Percentiles rank a stretch among this genome's conserved stretches.
phyloP scores from a whole-genome alignment of 2,329 filamentous ascomycete genomes.

The Periconia sp. region DNA sequence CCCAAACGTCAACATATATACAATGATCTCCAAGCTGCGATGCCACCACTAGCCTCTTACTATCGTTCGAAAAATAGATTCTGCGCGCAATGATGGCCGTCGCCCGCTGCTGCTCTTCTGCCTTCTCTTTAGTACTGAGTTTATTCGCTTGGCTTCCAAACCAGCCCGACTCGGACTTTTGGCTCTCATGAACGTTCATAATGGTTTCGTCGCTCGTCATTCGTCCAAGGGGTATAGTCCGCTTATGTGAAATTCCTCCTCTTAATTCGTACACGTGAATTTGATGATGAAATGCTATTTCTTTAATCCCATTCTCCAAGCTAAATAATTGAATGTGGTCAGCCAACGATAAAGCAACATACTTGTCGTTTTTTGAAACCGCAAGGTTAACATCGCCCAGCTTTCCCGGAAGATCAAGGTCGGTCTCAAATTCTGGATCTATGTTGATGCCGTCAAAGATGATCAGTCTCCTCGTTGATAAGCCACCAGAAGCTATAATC shows the following conservation, averaged over 20 bases:
- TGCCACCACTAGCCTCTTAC: slow-evolving; percentile 38
- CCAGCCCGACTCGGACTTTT: slow-evolving; percentile 25
- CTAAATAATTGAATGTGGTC: slow-evolving; percentile 28
- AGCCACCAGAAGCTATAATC: slow-evolving; percentile 30
- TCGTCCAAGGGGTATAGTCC: slow-evolving; percentile 25
- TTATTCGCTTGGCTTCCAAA: slow-evolving; percentile 20
- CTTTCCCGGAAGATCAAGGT: slow-evolving; percentile 19
- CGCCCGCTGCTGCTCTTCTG: slow-evolving; percentile 38
- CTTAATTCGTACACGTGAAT: slow-evolving; percentile 31
- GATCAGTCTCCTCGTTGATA: slow-evolving; percentile 25
- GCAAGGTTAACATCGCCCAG: slow-evolving; percentile 21
- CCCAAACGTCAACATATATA: slow-evolving; percentile 35
- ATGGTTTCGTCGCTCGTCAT: slow-evolving; percentile 20
- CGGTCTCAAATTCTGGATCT: slow-evolving; percentile 20
- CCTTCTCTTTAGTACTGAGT: slow-evolving; percentile 26
- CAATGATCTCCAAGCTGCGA: slow-evolving; percentile 41
- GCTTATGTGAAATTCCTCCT: slow-evolving; percentile 25
- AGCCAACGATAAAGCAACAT: slow-evolving; percentile 24
- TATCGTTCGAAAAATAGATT: slow-evolving; percentile 42
- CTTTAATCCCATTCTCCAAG: slow-evolving; percentile 24
- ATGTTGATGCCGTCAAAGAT: slow-evolving; percentile 34
- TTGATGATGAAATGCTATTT: slow-evolving; percentile 29
- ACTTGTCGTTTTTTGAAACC: slow-evolving; percentile 30
- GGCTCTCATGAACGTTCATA: slow-evolving; percentile 1
- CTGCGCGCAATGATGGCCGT: slow-evolving; percentile 36